Conservation (phyloP, 2,329 filamentous ascomycete genomes). For the Aspergillus sp. region DNA sequence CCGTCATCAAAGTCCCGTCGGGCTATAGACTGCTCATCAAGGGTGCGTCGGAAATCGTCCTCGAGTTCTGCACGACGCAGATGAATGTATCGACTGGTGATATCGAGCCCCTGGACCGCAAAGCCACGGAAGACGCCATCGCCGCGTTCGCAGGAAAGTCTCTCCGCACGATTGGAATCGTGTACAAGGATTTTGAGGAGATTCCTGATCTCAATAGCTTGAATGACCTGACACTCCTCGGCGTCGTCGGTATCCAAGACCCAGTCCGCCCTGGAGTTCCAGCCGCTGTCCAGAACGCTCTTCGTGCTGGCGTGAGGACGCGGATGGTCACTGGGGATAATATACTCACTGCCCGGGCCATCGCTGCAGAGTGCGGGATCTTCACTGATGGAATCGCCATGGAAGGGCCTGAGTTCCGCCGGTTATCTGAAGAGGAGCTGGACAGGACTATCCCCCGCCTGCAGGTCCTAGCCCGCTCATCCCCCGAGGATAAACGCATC, state of each 20-base stretch:
- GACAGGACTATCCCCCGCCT: conserved; percentile 66
- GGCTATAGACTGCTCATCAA: conserved; percentile 58
- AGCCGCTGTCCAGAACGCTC: conserved; percentile 70
- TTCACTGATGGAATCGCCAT: conserved; percentile 67
- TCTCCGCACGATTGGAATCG: conserved; percentile 78
- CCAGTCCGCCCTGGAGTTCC: conserved; percentile 73
- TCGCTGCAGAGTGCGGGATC: conserved; percentile 79
- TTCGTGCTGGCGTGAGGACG: conserved; percentile 73
- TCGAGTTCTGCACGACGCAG: conserved; percentile 16
- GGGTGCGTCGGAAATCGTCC: conserved; percentile 53
- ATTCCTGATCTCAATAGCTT: conserved; percentile 65
- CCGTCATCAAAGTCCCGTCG: conserved; percentile 54
- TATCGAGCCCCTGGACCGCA: too few relatives aligned
- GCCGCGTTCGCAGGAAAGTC: conserved; percentile 76
- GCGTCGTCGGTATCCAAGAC: conserved; percentile 78
- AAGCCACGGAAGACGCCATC: conserved; percentile 58
- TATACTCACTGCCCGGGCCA: conserved; percentile 73
- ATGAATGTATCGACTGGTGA: too few relatives aligned
- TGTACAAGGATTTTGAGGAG: conserved; percentile 78
- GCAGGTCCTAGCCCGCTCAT: conserved; percentile 71
- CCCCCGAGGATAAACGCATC: conserved; percentile 73
- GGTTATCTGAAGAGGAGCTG: conserved; percentile 63
- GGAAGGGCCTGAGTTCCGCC: conserved; percentile 76
- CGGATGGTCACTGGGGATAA: conserved; percentile 88
- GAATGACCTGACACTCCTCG: conserved; percentile 57